These are phyloP conservation scores for Morella rubra DNA, from an alignment of 306 rosid genomes.

Conservation along the genomic window DNA sequence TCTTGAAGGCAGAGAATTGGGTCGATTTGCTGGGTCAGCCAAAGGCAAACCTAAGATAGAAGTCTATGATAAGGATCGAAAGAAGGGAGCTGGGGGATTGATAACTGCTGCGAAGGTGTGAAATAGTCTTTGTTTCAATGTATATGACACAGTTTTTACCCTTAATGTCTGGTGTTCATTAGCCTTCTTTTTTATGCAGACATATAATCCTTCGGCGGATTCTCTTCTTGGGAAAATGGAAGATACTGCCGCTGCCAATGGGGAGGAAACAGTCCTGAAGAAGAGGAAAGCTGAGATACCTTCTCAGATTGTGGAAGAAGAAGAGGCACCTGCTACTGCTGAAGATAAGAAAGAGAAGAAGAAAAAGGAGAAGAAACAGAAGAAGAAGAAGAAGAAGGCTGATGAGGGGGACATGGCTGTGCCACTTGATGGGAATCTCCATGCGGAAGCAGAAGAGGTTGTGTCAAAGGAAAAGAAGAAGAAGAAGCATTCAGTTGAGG, in stretches of 20 bases:
- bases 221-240: conserved; percentile 47
- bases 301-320: conserved; percentile 6
- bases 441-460: conserved; percentile 29
- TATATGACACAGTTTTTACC: not conserved
- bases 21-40: conserved; percentile 79
- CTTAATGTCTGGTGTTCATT: not conserved
- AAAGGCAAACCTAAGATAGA: conserved; percentile 90
- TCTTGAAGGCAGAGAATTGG: conserved; percentile 85
- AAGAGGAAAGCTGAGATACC: conserved; percentile 17
- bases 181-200: conserved; percentile 43
- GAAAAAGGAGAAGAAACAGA: conserved; percentile 57
- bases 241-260: conserved; percentile 27
- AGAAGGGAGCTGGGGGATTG: conserved; percentile 76
- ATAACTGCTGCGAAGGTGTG: conserved; percentile 83
- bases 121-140: not conserved
- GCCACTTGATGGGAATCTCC: conserved; percentile 27
- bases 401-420: conserved; percentile 30
- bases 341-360: conserved; percentile 44
- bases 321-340: conserved; percentile 31
- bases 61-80: conserved; percentile 83
- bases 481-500: conserved; percentile 45
- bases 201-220: conserved; percentile 86
- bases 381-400: conserved; percentile 52
- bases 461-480: conserved; percentile 54
- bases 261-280: conserved; percentile 36